phyloP scores from a whole-genome alignment of 208 protist genomes.

The Tetramitus jugosus region DNA sequence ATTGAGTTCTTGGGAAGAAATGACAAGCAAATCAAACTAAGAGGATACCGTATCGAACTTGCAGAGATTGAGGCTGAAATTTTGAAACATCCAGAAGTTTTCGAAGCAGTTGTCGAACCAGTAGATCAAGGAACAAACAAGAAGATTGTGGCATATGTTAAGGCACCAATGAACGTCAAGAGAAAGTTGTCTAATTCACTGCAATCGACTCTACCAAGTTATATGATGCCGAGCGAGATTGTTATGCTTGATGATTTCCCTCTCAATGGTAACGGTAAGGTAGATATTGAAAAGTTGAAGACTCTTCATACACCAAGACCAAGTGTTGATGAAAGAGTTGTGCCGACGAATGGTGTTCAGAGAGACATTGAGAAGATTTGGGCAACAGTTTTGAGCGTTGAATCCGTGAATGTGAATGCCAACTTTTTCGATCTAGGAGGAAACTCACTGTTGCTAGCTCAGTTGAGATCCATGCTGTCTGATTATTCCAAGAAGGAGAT shows the following conservation, averaged over 20 bases:
- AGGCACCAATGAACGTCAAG: not conserved
- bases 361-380: not conserved
- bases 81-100: not conserved
- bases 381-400: not conserved
- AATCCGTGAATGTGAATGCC: not conserved
- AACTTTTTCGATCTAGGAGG: not conserved
- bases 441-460: not conserved
- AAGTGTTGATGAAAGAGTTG: not conserved
- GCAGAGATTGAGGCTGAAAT: conserved; percentile 7
- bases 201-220: not conserved
- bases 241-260: not conserved
- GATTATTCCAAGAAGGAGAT: not conserved
- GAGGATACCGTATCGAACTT: conserved; percentile 36
- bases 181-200: not conserved
- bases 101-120: not conserved
- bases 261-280: not conserved
- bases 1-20: conserved; percentile 21
- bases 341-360: too few species aligned
- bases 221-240: not conserved
- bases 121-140: not conserved
- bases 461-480: not conserved
- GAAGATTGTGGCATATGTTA: not conserved
- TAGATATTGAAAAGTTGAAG: not conserved
- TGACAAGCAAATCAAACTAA: conserved; percentile 35
- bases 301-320: too few species aligned